Conservation (phyloP, 2,329 filamentous ascomycete genomes). For the Fusarium sp. region DNA sequence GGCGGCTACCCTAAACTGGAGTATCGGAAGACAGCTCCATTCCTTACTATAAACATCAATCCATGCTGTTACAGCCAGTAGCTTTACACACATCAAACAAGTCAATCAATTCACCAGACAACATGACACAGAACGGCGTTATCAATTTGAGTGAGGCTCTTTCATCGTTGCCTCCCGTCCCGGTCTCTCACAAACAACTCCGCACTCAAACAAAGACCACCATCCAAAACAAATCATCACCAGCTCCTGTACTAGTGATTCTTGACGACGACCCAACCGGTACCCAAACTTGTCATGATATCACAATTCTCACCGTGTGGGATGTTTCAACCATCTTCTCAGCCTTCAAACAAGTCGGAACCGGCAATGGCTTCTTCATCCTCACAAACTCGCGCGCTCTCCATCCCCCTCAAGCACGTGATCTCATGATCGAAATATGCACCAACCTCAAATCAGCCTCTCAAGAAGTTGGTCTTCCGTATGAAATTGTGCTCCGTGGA, state of each 20-base stretch:
- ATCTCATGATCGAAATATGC: conserved; percentile 64
- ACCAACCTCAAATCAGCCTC: conserved; percentile 61
- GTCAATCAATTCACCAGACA: accelerated
- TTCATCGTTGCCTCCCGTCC: background rate
- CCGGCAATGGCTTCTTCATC: conserved; percentile 18
- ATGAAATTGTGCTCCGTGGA: conserved; percentile 68
- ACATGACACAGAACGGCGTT: background rate
- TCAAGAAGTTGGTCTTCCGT: conserved; percentile 50
- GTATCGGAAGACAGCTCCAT: background rate
- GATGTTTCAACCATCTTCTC: background rate
- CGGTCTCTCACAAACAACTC: accelerated
- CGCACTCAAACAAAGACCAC: background rate
- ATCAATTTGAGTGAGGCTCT: conserved; percentile 2
- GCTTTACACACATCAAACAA: accelerated
- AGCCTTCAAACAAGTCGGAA: background rate
- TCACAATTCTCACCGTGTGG: conserved; percentile 15
- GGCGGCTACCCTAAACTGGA: conserved; percentile 18
- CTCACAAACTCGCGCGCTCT: conserved; percentile 57
- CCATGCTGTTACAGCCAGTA: background rate
- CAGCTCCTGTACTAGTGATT: background rate
- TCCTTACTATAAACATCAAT: conserved; percentile 2
- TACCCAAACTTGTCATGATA: conserved; percentile 20
- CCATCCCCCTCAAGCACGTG: conserved; percentile 59
- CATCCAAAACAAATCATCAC: accelerated
- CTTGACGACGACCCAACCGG: conserved; percentile 27